phyloP scores from a whole-genome alignment of 148 eudicot genomes.

The Rhododendron ovatum region DNA sequence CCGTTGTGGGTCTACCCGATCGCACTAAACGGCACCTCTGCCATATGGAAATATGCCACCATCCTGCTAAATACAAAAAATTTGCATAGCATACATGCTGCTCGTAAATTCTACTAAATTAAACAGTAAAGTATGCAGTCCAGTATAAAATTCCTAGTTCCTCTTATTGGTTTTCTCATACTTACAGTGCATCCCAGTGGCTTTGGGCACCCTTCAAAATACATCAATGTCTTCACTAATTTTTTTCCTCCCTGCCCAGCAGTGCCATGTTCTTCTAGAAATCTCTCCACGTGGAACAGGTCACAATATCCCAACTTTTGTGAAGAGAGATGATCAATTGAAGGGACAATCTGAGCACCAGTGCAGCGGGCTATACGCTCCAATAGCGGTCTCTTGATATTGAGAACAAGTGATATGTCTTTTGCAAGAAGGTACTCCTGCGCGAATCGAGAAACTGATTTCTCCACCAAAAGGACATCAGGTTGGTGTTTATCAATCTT shows the following conservation, averaged over 20 bases:
- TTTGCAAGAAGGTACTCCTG: conserved; percentile 87
- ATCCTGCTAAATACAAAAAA: background rate
- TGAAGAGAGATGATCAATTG: conserved; percentile 83
- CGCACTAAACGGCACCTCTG: background rate
- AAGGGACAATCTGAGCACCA: conserved; percentile 86
- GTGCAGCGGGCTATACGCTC: conserved; percentile 99
- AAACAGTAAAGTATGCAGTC: background rate
- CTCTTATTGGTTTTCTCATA: conserved; percentile 12
- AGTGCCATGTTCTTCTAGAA: conserved; percentile 73
- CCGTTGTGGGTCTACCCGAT: background rate
- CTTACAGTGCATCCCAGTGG: conserved; percentile 97
- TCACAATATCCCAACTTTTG: conserved; percentile 82
- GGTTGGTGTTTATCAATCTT: conserved; percentile 84
- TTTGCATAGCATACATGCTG: background rate
- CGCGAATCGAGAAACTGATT: conserved; percentile 92
- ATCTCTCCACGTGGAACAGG: conserved; percentile 70
- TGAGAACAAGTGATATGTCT: conserved; percentile 84
- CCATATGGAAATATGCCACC: background rate
- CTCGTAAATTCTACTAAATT: background rate
- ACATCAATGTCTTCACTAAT: conserved; percentile 86
- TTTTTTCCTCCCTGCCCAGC: conserved; percentile 79
- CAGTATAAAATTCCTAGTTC: background rate
- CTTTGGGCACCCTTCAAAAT: conserved; percentile 97
- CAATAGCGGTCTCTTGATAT: conserved; percentile 83
- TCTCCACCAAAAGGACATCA: conserved; percentile 86